Evolutionary conservation across 345 rosid genomes (phyloP).

Genomic region (Aegle marmelos): DNA sequence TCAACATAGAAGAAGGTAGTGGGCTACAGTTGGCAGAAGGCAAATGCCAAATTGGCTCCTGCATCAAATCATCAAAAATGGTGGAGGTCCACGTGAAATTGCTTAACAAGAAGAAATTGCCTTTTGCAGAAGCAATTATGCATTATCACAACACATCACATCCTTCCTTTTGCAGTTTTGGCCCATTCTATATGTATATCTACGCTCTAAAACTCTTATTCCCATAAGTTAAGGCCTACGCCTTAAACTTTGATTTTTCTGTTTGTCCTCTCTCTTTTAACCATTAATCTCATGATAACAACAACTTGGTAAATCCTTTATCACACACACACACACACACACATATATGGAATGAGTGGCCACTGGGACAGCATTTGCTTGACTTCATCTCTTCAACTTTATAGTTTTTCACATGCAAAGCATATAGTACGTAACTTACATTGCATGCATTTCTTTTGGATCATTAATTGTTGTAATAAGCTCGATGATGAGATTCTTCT

Average conservation of each 20-base stretch:
- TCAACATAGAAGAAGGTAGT: neutral
- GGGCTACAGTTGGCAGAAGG: conserved; percentile 12
- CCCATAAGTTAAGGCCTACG: no score
- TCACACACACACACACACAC: no score
- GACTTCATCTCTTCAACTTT: neutral
- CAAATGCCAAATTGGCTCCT: neutral
- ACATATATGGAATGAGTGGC: no score
- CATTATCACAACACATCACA: neutral
- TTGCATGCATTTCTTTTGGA: neutral
- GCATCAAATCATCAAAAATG: no score
- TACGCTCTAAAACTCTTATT: no score
- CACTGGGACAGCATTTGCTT: neutral
- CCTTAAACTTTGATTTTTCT: neutral
- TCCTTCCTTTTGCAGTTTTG: neutral
- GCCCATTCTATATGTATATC: neutral
- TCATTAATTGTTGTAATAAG: neutral
- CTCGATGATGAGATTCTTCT: neutral
- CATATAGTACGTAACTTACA: neutral
- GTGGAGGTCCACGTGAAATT: conserved; percentile 14
- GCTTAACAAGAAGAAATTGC: neutral
- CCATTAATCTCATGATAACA: neutral
- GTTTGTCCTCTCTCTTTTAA: neutral
- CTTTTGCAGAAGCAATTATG: neutral
- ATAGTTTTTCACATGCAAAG: neutral
- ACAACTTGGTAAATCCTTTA: neutral